Evolutionary conservation across 2,329 filamentous ascomycete genomes (phyloP), one percentile per base, ranked within the genome.

Genomic region (Scortechinia acanthostroma): DNA sequence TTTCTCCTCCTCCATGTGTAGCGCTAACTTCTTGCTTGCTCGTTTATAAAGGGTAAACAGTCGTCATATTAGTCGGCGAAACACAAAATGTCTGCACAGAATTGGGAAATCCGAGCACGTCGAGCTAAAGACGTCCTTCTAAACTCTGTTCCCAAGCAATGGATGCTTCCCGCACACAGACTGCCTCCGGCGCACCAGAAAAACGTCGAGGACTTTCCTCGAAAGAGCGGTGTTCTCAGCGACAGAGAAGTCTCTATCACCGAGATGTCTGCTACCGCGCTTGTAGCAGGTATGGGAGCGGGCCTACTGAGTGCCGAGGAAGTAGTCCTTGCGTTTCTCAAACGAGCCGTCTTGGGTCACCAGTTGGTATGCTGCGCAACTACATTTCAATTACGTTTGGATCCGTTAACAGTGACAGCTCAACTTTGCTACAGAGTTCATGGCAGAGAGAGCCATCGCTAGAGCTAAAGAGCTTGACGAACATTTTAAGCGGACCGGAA

Each of bases 301-400:
- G 55, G 56, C 64, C 16, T 43, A 59, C 4, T 40, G 10, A 52
- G 19, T 6, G 51, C 50, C 6, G 42, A 49, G 23, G 64, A 65
- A 3, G 61, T 70, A 3, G 57, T 61, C 1, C 58, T 56, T 2
- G 71, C 70, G 1, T 74, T 74, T 48, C 69, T 69, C 45, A 75
- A 74, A 50, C 61, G 70, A 15, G 68, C 70, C 2, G 66, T 69
- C 1, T 62, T 74, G 17, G 67, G 68, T 0, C 69, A 74, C 30
- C 71, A 75, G 48, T 58, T 70, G 28, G 53, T 58, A 52, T 58
- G 1, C 33, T 40, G 2, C 49, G 58, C 10, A 51, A 53, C n/a
- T n/a, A n/a, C n/a, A n/a, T n/a, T n/a, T n/a, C n/a, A n/a, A n/a
- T n/a, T n/a, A n/a, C n/a, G n/a, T n/a, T 22, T 50, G 13, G 50